These are phyloP conservation scores for Xylariales sp. DNA, from an alignment of 2,329 filamentous ascomycete genomes.

Conservation along the genomic window DNA sequence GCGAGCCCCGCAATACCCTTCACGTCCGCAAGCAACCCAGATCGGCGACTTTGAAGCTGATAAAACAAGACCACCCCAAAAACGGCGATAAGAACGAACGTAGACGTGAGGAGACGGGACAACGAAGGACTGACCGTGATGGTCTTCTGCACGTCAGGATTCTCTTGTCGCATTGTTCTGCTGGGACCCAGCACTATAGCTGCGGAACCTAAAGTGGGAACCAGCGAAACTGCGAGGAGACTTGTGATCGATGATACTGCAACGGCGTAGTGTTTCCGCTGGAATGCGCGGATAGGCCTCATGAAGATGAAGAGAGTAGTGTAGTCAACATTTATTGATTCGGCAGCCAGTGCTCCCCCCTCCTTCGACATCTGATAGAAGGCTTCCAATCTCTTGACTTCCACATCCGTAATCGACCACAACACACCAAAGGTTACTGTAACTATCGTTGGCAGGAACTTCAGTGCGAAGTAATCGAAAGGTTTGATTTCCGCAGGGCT, in stretches of 20 bases:
- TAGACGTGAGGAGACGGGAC: conserved; percentile 56
- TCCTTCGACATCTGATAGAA: conserved; percentile 61
- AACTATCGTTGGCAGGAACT: conserved; percentile 58
- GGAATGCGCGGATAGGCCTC: conserved; percentile 58
- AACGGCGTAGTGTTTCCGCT: conserved; percentile 63
- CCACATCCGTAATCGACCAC: conserved; percentile 63
- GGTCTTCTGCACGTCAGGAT: conserved; percentile 43
- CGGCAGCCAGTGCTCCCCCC: conserved; percentile 55
- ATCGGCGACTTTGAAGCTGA: conserved; percentile 57
- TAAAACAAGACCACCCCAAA: conserved; percentile 55
- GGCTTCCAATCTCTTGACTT: conserved; percentile 62
- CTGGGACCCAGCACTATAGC: conserved; percentile 53
- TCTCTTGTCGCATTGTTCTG: conserved; percentile 35
- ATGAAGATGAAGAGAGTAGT: conserved; percentile 63
- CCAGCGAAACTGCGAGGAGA: conserved; percentile 60
- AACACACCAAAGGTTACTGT: conserved; percentile 59
- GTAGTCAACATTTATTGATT: conserved; percentile 71
- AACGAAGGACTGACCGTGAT: conserved; percentile 53
- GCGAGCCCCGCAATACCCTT: conserved; percentile 70
- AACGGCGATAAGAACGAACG: conserved; percentile 52
- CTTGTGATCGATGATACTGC: conserved; percentile 61
- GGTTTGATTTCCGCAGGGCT: conserved; percentile 45
- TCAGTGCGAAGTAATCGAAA: conserved; percentile 55
- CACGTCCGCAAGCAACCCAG: conserved; percentile 63
- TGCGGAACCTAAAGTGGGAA: conserved; percentile 64